A percentile compares a stretch with the other conserved stretches of the same genome.
phyloP scores from a whole-genome alignment of 768 basidiomycete genomes.

The Pisolithus tinctorius region DNA sequence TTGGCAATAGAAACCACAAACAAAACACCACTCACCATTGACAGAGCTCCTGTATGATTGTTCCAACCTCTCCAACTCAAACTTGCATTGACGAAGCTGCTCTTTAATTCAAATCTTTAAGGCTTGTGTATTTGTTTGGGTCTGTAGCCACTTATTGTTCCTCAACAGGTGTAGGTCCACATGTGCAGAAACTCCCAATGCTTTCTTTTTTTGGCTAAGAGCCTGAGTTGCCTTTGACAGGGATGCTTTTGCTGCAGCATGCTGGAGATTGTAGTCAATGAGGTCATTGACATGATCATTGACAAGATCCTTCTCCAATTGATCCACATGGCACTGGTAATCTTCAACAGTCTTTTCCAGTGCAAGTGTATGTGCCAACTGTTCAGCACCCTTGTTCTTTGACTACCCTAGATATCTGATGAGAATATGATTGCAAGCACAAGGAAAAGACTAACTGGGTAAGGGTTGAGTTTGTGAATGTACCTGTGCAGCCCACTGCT shows the following conservation, averaged over 20 bases:
- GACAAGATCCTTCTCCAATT: slow-evolving; percentile 1
- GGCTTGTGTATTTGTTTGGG: slow-evolving; percentile 14
- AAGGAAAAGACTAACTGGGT: background rate
- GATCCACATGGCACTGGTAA: background rate
- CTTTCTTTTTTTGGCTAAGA: background rate
- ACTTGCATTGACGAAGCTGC: slow-evolving; percentile 11
- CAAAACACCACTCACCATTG: slow-evolving; percentile 11
- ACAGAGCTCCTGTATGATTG: slow-evolving; percentile 8
- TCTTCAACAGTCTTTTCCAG: slow-evolving; percentile 1
- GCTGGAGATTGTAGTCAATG: slow-evolving; percentile 1
- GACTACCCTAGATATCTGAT: background rate
- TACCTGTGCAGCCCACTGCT: slow-evolving; percentile 2
- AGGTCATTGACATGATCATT: background rate
- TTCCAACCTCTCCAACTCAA: slow-evolving; percentile 13
- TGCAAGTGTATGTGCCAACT: background rate
- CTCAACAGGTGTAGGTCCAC: slow-evolving; percentile 3
- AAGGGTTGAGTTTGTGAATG: background rate
- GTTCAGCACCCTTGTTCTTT: background rate
- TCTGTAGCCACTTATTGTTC: slow-evolving; percentile 5
- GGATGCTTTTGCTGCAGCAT: background rate
- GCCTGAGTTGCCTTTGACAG: background rate
- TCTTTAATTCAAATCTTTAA: slow-evolving; percentile 13
- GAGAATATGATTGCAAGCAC: background rate
- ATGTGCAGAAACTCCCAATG: slow-evolving; percentile 2
- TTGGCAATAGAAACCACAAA: background rate